Evolutionary conservation across 1,139 yeast species (phyloP), one percentile per base, ranked within the genome.

Genomic region (Wickerhamomyces sp.): DNA sequence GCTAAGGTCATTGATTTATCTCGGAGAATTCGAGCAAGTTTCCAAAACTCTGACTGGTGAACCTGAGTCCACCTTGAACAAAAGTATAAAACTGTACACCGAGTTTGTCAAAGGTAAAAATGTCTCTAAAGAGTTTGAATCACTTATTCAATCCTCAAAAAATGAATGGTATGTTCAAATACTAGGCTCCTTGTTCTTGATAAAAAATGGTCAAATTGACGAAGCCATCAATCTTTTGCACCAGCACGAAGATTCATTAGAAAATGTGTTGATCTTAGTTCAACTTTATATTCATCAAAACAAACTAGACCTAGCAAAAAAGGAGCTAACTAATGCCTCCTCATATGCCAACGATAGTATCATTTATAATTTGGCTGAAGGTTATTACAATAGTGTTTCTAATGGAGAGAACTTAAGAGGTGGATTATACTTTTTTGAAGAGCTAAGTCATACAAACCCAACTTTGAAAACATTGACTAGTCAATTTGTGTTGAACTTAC

Each of bases 341-440:
- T 12, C 63, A 59, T 77, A 81, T 63, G 71, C 85, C 18, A 76
- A 80, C 55, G 94, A 84, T 58, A 76, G 74, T 51, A 75, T 83
- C 38, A 73, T 81, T 36, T 81, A 72, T 60, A 84, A 81, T 52
- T 69, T 83, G 14, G 71, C 82, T 39, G 92, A 84, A 55, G 74
- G 85, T 15, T 80, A 86, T 80, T 66, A 78, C 17, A 68, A 72
- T 42, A 62, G 82, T 37, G 59, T 70, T 28, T 67, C 65, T 50
- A 85, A 83, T 36, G 81, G 77, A 40, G 71, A 77, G 20, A 66
- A 72, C 47, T 72, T 78, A 46, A 81, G 74, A 58, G 76, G 77
- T 47, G 69, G 85, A 2, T 78, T 72, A 62, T 84, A 81, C 60
- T 82, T 84, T 51, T 84, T 76, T 59, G 92, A 84, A 58, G 94